phyloP scores from a whole-genome alignment of 345 rosid species.

The Triadica sebifera region DNA sequence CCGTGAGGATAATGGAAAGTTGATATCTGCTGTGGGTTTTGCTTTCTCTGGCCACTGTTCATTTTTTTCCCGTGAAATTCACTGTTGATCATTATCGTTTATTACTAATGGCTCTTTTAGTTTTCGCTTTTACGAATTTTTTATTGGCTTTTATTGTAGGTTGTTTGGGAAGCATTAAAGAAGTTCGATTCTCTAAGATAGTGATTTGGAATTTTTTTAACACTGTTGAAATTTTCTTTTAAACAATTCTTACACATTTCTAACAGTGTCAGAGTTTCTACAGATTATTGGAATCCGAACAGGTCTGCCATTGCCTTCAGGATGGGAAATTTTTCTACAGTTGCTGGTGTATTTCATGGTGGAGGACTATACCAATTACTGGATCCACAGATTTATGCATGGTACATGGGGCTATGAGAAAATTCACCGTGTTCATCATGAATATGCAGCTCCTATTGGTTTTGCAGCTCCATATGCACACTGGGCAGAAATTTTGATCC shows the following conservation, averaged over 20 bases:
- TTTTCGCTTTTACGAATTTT: neutral
- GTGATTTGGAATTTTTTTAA: neutral
- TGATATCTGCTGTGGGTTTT: neutral
- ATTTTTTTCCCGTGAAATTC: no score
- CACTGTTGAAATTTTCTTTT: neutral
- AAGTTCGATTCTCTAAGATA: neutral
- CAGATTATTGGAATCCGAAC: slow-evolving; percentile 72
- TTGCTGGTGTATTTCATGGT: slow-evolving; percentile 67
- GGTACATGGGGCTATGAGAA: slow-evolving; percentile 90
- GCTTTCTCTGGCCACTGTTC: neutral
- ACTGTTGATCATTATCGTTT: no score
- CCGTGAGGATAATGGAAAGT: neutral
- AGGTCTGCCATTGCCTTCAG: slow-evolving; percentile 75
- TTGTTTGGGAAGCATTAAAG: neutral
- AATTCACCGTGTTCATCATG: slow-evolving; percentile 85
- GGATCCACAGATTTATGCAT: slow-evolving; percentile 87
- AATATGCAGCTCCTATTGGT: slow-evolving; percentile 75
- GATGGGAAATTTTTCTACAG: slow-evolving; percentile 65
- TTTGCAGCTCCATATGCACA: slow-evolving; percentile 91
- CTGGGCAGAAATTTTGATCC: slow-evolving; percentile 88
- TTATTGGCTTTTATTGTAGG: neutral
- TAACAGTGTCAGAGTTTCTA: neutral
- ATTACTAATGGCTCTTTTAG: neutral
- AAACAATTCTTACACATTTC: neutral
- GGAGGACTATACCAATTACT: slow-evolving; percentile 86